These are phyloP conservation scores for Podospora bellae-mahoneyi DNA, from an alignment of 495 filamentous ascomycete species.

Conservation along the genomic window DNA sequence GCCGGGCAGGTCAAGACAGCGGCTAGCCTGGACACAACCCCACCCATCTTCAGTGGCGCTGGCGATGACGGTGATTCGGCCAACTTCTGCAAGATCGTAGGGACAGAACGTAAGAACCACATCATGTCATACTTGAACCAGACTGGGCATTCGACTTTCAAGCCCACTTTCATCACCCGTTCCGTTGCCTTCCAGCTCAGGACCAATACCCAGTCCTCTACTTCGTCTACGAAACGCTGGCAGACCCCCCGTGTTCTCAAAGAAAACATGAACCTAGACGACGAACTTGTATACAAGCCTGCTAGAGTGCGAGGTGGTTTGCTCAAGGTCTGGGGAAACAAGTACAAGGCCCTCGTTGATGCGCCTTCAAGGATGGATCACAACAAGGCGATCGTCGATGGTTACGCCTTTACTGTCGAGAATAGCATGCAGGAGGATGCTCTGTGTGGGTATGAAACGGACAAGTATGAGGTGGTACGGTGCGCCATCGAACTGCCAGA, in stretches of 20 bases:
- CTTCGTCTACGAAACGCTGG: constrained; percentile 43
- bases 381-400: constrained; percentile 22
- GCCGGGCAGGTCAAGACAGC: constrained; percentile 8
- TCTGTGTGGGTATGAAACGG: constrained; percentile 39
- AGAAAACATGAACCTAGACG: constrained; percentile 19
- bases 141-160: constrained; percentile 12
- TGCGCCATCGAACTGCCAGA: constrained; percentile 33
- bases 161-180: constrained; percentile 34
- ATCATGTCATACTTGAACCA: constrained; percentile 3
- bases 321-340: constrained; percentile 37
- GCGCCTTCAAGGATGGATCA: constrained; percentile 11
- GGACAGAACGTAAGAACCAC: not conserved
- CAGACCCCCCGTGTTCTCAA: constrained; percentile 27
- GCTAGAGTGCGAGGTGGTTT: constrained; percentile 31
- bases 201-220: constrained; percentile 45
- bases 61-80: constrained; percentile 13
- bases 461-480: constrained; percentile 43
- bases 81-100: constrained; percentile 16
- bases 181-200: constrained; percentile 29
- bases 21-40: not conserved
- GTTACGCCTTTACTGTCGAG: constrained; percentile 38
- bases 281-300: constrained; percentile 13
- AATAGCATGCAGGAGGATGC: constrained; percentile 38
- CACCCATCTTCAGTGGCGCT: not conserved
- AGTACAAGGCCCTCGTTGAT: constrained; percentile 44